A percentile compares a stretch with the other conserved stretches of the same genome.
Conservation (phyloP, 2,329 filamentous ascomycete genomes). For the Xylariaceae sp. region DNA sequence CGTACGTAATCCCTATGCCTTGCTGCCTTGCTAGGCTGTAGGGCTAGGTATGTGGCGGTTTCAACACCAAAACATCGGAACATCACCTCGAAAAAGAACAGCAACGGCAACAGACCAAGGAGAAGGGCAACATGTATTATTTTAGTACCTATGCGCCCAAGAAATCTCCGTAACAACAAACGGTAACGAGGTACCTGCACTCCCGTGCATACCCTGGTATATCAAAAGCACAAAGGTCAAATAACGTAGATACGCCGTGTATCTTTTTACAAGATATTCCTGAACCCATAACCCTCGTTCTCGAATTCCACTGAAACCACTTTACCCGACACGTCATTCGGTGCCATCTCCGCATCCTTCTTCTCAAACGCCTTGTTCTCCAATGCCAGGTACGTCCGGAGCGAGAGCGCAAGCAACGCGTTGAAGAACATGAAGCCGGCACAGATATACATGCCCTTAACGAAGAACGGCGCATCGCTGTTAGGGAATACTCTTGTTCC, state of each 20-base stretch:
- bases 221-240: too few species aligned
- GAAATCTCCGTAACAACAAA: too few species aligned
- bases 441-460: conserved; percentile 33
- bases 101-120: too few species aligned
- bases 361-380: conserved; percentile 35
- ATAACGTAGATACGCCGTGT: neutral
- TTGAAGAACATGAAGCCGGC: conserved; percentile 40
- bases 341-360: conserved; percentile 27
- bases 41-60: too few species aligned
- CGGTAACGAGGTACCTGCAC: too few species aligned
- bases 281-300: conserved; percentile 21
- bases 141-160: too few species aligned
- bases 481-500: conserved; percentile 61
- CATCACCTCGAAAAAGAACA: too few species aligned
- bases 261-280: conserved; percentile 18
- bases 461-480: conserved; percentile 36
- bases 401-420: conserved; percentile 33
- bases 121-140: too few species aligned
- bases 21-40: too few species aligned
- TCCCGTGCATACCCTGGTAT: too few species aligned
- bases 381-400: conserved; percentile 34
- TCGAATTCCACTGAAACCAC: conserved; percentile 9
- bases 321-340: conserved; percentile 4
- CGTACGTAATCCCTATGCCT: too few species aligned
- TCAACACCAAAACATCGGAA: too few species aligned